Conservation (phyloP, 495 filamentous ascomycete species). For the Penicillium egyptiacum region DNA sequence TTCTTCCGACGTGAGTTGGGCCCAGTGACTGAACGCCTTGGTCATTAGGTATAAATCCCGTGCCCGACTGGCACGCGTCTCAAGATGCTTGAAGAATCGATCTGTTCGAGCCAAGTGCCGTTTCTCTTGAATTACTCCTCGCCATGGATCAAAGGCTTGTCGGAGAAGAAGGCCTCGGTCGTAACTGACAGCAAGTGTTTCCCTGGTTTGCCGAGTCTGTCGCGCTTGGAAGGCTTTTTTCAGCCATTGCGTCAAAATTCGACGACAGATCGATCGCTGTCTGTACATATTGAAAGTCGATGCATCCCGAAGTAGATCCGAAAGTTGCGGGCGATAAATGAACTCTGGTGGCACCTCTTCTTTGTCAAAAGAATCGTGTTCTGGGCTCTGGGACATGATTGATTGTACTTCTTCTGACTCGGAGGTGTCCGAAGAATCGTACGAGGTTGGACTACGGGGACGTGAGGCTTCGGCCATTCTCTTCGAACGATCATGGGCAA, state of each 20-base stretch:
- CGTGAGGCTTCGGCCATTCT: slow-evolving; percentile 30
- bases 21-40: slow-evolving; percentile 76
- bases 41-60: slow-evolving; percentile 66
- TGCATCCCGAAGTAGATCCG: slow-evolving; percentile 58
- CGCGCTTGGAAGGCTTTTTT: slow-evolving; percentile 48
- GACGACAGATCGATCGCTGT: slow-evolving; percentile 47
- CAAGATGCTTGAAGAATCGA: slow-evolving; percentile 60
- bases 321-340: slow-evolving; percentile 53
- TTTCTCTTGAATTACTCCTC: slow-evolving; percentile 45
- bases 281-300: slow-evolving; percentile 58
- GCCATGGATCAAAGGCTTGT: slow-evolving; percentile 61
- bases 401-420: slow-evolving; percentile 30
- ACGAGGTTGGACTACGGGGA: slow-evolving; percentile 21
- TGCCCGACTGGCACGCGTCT: slow-evolving; percentile 59
- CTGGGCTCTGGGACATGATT: slow-evolving; percentile 25
- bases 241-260: slow-evolving; percentile 54
- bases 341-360: slow-evolving; percentile 38
- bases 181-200: slow-evolving; percentile 47
- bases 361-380: slow-evolving; percentile 31
- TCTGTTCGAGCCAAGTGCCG: slow-evolving; percentile 53
- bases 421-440: slow-evolving; percentile 27
- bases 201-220: slow-evolving; percentile 48
- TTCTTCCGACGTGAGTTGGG: slow-evolving; percentile 59
- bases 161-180: slow-evolving; percentile 55
- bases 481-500: slow-evolving; percentile 40